Evolutionary conservation across 129 eudicot genomes (phyloP), one percentile per base, ranked within the genome.

Genomic region (Flaveria trinervia): DNA sequence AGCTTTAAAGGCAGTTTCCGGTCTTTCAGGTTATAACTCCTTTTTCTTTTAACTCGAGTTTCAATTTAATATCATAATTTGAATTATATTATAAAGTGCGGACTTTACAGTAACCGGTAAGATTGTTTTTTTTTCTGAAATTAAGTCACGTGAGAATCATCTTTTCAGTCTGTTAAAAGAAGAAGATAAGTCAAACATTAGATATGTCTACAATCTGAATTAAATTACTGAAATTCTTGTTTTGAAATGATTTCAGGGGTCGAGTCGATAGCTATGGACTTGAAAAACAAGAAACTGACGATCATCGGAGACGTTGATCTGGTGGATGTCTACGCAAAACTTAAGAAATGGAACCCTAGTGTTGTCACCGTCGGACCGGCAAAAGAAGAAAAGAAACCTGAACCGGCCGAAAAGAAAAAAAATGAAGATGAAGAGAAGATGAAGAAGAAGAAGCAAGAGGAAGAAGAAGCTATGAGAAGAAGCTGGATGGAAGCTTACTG

Each of bases 281-380:
- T 60, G 81, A 83, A 83, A 61, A 84, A 74, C 45, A 11, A 56
- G 65, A 83, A 79, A 45, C 17, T 83, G 43, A 83, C 86, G 1
- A 52, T 83, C 14, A 30, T 79, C 15, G 86, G 86, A 3, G 86
- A 83, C 60, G 46, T 83, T 49, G 84, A 83, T 70, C 86, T 84
- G 8, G 77, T 74, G 8, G 62, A 1, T 4, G 30, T 83, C 2
- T 69, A 60, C 3, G 13, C 36, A 26, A 83, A 83, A 70, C 65
- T 83, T 18, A 83, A 74, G 7, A 25, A 50, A 41, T 79, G 83
- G 78, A 50, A 74, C 23, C 3, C 84, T 0, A 36, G 43, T 7
- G 74, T 79, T 20, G 4, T 79, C 12, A 74, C 81, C 0, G 83
- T 83, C 7, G 86, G 84, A 22, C 86, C 86, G 2, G 83, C 83